These are phyloP conservation scores for Carex sylvatica DNA, from an alignment of 202 grass and related monocot genomes.

Conservation along the genomic window DNA sequence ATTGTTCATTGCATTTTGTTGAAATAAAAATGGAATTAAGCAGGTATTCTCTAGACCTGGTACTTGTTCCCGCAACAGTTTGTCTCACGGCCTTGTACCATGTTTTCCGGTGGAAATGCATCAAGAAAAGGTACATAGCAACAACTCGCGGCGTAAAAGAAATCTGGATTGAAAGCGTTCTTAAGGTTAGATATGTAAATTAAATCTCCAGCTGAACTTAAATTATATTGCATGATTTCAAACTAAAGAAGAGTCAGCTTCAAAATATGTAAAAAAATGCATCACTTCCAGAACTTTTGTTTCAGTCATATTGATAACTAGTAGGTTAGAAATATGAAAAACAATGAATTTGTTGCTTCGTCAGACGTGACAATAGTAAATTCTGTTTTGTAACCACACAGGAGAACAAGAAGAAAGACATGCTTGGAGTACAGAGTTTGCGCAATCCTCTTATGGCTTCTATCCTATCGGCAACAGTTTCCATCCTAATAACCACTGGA, in stretches of 20 bases:
- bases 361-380: neutral
- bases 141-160: neutral
- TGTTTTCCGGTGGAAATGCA: slow-evolving; percentile 23
- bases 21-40: slow-evolving; percentile 21
- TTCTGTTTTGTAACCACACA: neutral
- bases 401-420: slow-evolving; percentile 35
- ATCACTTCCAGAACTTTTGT: neutral
- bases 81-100: slow-evolving; percentile 38
- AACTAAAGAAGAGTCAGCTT: neutral
- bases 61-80: slow-evolving; percentile 34
- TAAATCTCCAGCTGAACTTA: neutral
- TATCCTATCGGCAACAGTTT: slow-evolving; percentile 35
- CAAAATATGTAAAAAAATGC: neutral
- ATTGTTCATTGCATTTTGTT: neutral
- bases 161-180: slow-evolving; percentile 28
- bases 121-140: slow-evolving; percentile 16
- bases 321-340: neutral
- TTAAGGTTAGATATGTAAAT: slow-evolving; percentile 27
- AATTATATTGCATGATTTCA: neutral
- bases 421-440: slow-evolving; percentile 41
- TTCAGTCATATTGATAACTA: neutral
- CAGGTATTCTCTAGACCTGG: slow-evolving; percentile 37
- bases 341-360: neutral
- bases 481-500: slow-evolving; percentile 29
- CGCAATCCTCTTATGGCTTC: slow-evolving; percentile 40